phyloP scores from a whole-genome alignment of 257 asterid species.

The Eustoma russellianum region DNA sequence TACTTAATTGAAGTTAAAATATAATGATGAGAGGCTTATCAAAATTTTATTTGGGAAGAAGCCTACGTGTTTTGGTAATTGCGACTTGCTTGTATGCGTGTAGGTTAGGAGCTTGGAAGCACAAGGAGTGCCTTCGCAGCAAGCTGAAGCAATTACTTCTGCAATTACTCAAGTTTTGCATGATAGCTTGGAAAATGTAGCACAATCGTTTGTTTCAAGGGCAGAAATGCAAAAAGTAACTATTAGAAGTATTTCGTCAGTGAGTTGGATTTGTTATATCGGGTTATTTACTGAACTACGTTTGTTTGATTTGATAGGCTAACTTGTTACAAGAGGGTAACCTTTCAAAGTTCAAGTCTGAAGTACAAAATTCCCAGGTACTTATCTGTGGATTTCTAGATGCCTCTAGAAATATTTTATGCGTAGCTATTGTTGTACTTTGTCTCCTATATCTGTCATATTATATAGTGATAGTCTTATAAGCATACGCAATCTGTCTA shows the following conservation, averaged over 20 bases:
- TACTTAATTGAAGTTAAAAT: background rate
- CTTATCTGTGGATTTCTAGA: background rate
- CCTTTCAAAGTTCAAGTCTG: slow-evolving; percentile 46
- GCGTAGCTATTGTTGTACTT: background rate
- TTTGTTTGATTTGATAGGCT: slow-evolving; percentile 19
- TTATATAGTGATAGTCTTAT: too few relatives aligned
- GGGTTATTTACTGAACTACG: background rate
- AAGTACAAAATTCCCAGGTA: slow-evolving; percentile 55
- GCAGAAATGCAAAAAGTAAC: slow-evolving; percentile 61
- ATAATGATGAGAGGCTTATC: background rate
- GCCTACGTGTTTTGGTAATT: background rate
- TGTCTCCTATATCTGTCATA: background rate
- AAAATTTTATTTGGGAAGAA: background rate
- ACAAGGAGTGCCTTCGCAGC: slow-evolving; percentile 44
- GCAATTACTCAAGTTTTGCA: slow-evolving; percentile 45
- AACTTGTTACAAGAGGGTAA: slow-evolving; percentile 38
- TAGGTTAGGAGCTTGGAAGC: slow-evolving; percentile 62
- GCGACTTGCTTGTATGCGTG: background rate
- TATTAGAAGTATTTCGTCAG: background rate
- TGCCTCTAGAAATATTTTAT: background rate
- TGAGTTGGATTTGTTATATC: background rate
- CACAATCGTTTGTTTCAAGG: slow-evolving; percentile 35
- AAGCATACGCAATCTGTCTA: too few relatives aligned
- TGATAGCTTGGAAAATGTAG: slow-evolving; percentile 45
- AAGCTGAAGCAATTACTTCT: slow-evolving; percentile 62